A percentile compares a stretch with the other conserved stretches of the same genome.
Conservation (phyloP, 768 basidiomycete genomes). For the Favolaschia claudopus region DNA sequence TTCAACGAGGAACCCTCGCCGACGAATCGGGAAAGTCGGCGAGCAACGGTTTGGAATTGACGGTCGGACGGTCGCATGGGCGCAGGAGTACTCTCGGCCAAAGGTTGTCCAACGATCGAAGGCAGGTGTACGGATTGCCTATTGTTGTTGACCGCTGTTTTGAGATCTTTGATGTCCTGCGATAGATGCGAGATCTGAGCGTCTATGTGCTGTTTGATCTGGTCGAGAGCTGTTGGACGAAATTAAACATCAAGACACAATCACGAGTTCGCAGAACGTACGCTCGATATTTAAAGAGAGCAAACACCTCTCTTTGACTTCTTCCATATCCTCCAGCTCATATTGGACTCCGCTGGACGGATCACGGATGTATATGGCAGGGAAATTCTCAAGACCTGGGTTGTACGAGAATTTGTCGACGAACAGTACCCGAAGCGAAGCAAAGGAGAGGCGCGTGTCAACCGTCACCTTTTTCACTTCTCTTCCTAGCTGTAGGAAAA, state of each 20-base stretch:
- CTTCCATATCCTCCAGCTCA: constrained; percentile 93
- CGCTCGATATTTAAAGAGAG: constrained; percentile 96
- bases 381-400: constrained; percentile 92
- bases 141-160: constrained; percentile 63
- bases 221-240: constrained; percentile 80
- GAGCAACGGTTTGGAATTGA: constrained; percentile 76
- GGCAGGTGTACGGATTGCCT: constrained; percentile 58
- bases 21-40: constrained; percentile 76
- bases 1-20: constrained; percentile 52
- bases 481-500: constrained; percentile 89
- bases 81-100: constrained; percentile 72
- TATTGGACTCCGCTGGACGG: constrained; percentile 92
- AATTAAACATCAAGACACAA: constrained; percentile 15
- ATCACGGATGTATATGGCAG: constrained; percentile 95
- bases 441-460: constrained; percentile 73
- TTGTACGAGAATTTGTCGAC: constrained; percentile 95
- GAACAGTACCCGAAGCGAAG: constrained; percentile 84
- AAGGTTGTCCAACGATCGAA: constrained; percentile 59
- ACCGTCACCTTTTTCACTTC: constrained; percentile 89
- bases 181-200: constrained; percentile 84
- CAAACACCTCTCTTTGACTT: constrained; percentile 87
- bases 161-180: constrained; percentile 91
- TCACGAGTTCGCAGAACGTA: constrained; percentile 52
- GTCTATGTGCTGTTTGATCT: constrained; percentile 99
- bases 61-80: constrained; percentile 75